Percentiles rank a stretch among this genome's conserved stretches.
Conservation (phyloP, 2,329 filamentous ascomycete species). For the Cadophora gregata region DNA sequence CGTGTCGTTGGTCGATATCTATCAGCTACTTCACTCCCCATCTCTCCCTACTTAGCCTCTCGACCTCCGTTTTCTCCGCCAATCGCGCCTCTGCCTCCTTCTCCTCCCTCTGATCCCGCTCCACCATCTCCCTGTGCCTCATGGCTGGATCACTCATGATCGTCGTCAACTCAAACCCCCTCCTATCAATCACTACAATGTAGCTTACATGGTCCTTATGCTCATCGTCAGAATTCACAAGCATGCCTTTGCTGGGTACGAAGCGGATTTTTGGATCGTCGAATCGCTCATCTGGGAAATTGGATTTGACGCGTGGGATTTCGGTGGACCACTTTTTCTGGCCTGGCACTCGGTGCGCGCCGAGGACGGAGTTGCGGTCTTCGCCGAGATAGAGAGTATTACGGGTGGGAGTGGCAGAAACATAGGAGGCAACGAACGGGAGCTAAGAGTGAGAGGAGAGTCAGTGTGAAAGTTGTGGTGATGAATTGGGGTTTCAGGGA, state of each 20-base stretch:
- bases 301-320: neutral
- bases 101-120: neutral
- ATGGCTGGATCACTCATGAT: conserved; percentile 11
- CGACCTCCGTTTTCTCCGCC: too few species aligned
- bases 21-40: too few species aligned
- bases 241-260: conserved; percentile 23
- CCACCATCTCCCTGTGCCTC: conserved; percentile 7
- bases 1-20: too few species aligned
- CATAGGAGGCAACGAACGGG: conserved; percentile 51
- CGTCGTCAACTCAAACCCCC: neutral
- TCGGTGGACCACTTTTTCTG: conserved; percentile 38
- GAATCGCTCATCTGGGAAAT: conserved; percentile 13
- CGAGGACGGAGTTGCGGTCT: conserved; percentile 52
- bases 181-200: neutral
- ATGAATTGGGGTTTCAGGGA: neutral
- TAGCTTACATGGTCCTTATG: conserved; percentile 11
- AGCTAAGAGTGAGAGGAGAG: conserved; percentile 45
- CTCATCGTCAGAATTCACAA: conserved; percentile 28
- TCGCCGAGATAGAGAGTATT: conserved; percentile 50
- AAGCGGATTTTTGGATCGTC: conserved; percentile 31
- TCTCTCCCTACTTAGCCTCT: too few species aligned
- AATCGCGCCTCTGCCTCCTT: too few species aligned
- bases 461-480: conserved; percentile 44
- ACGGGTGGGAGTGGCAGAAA: conserved; percentile 48
- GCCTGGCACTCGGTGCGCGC: conserved; percentile 49